Percentiles rank a stretch among this genome's conserved stretches.
These are phyloP conservation scores for Rubroboletus satanas DNA, from an alignment of 768 basidiomycete genomes.

Conservation along the genomic window DNA sequence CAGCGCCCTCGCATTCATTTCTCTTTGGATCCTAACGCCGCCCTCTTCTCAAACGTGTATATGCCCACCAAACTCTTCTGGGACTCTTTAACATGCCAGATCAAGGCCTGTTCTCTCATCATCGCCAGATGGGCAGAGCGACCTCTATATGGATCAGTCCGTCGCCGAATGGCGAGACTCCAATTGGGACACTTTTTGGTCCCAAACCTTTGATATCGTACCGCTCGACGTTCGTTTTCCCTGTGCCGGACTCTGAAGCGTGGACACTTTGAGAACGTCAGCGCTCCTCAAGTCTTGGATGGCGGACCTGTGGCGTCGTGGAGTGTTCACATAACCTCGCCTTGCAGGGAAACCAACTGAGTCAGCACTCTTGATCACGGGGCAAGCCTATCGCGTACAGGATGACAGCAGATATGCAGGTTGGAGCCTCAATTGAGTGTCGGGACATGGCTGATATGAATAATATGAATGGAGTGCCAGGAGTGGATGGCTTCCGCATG, in stretches of 20 bases:
- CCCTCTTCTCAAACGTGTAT: conserved; percentile 9
- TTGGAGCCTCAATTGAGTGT: background rate
- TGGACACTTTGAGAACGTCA: background rate
- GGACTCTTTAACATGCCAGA: conserved; percentile 4
- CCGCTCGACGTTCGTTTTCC: background rate
- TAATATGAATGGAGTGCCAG: background rate
- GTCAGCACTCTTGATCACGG: conserved; percentile 1
- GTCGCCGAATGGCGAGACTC: conserved; percentile 4
- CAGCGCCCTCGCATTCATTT: conserved; percentile 7
- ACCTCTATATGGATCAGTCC: conserved; percentile 17
- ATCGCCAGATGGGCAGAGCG: conserved; percentile 9
- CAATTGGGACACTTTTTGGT: background rate
- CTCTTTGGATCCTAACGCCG: conserved; percentile 9
- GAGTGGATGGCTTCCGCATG: background rate
- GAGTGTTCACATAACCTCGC: conserved; percentile 4
- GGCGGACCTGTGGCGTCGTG: conserved; percentile 25
- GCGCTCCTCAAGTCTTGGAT: background rate
- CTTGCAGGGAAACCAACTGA: conserved; percentile 2
- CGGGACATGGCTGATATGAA: background rate
- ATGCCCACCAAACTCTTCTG: conserved; percentile 6
- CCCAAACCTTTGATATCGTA: conserved; percentile 7
- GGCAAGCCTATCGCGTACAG: background rate
- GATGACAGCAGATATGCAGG: conserved; percentile 1
- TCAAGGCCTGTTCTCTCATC: conserved; percentile 4
- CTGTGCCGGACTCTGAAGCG: background rate